These are phyloP conservation scores for Helotiales sp. DNA, from an alignment of 2,329 filamentous ascomycete genomes.

Conservation along the genomic window DNA sequence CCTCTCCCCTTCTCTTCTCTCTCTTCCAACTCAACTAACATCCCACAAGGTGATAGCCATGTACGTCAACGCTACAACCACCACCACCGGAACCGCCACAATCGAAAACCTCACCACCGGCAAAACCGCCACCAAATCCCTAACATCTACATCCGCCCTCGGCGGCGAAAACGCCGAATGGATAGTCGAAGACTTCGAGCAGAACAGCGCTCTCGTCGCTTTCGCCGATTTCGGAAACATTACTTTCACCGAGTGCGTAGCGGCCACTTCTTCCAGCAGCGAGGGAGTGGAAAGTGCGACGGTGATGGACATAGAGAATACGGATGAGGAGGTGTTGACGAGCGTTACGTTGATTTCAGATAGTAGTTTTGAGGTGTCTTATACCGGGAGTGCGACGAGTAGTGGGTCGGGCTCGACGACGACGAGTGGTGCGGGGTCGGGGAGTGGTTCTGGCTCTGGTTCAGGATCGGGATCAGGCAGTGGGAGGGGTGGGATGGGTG, in stretches of 20 bases:
- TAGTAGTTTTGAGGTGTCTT: neutral
- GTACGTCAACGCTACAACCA: conserved; percentile 39
- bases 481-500: neutral
- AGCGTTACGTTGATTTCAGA: neutral
- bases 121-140: conserved; percentile 41
- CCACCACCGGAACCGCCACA: conserved; percentile 42
- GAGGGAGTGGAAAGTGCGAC: conserved; percentile 37
- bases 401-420: neutral
- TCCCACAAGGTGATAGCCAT: conserved; percentile 45
- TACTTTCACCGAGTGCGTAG: conserved; percentile 43
- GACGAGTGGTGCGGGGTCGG: neutral
- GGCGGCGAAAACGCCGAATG: conserved; percentile 49
- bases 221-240: conserved; percentile 48
- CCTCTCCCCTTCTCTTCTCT: too few species aligned
- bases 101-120: conserved; percentile 48
- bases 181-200: conserved; percentile 52
- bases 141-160: conserved; percentile 40
- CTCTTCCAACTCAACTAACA: conserved; percentile 39
- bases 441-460: neutral
- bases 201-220: conserved; percentile 40
- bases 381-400: neutral
- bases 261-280: conserved; percentile 29
- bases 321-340: conserved; percentile 6
- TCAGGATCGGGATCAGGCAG: too few species aligned
- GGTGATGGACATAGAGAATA: conserved; percentile 40